phyloP scores from a whole-genome alignment of 768 basidiomycete genomes.

The Termitomyces sp. region DNA sequence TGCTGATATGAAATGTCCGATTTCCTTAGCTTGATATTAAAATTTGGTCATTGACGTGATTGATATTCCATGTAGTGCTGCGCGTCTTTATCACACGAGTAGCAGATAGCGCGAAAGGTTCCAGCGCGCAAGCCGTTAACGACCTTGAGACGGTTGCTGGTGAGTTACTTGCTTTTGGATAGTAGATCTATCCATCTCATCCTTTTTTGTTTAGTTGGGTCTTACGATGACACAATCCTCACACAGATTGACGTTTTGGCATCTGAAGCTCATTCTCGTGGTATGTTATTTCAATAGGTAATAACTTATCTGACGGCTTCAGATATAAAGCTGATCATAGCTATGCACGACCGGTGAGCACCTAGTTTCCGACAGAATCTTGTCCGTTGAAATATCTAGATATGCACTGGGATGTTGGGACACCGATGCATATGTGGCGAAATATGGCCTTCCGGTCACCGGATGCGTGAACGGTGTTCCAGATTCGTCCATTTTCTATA shows the following conservation, averaged over 20 bases:
- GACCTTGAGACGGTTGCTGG: slow-evolving; percentile 21
- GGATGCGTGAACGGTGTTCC: slow-evolving; percentile 22
- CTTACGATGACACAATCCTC: slow-evolving; percentile 22
- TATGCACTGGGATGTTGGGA: slow-evolving; percentile 25
- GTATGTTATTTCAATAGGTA: slow-evolving; percentile 2
- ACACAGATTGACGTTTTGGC: slow-evolving; percentile 19
- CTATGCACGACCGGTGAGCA: slow-evolving; percentile 21
- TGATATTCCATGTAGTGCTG: slow-evolving; percentile 13
- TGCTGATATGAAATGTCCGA: slow-evolving; percentile 10
- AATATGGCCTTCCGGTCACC: slow-evolving; percentile 19
- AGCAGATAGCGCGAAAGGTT: slow-evolving; percentile 19
- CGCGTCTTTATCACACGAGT: slow-evolving; percentile 22
- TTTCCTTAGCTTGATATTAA: not conserved
- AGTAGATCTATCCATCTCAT: not conserved
- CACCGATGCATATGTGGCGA: slow-evolving; percentile 22
- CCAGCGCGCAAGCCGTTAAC: slow-evolving; percentile 18
- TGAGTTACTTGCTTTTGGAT: not conserved
- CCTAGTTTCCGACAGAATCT: not conserved
- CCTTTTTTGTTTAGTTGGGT: slow-evolving; percentile 14
- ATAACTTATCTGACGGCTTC: not conserved
- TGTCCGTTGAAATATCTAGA: not conserved
- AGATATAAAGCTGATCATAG: slow-evolving; percentile 25
- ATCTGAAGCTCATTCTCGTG: slow-evolving; percentile 19
- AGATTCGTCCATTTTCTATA: slow-evolving; percentile 21
- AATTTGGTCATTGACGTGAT: not conserved